Percentiles rank a stretch among this genome's conserved stretches.
Evolutionary conservation across 345 rosid genomes (phyloP).

Genomic region (Dimocarpus longan): DNA sequence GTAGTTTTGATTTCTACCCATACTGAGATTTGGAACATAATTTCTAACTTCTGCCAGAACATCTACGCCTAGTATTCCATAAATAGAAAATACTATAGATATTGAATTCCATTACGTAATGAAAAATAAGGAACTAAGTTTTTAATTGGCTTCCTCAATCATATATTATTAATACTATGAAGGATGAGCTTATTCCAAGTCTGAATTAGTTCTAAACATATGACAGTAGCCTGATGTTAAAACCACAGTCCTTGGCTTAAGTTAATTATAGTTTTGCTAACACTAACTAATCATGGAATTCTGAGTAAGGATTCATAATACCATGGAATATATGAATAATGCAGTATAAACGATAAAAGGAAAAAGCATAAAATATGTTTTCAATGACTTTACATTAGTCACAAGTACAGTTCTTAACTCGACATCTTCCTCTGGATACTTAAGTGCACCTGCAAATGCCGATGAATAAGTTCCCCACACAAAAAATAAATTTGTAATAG

Average conservation of each 20-base stretch:
- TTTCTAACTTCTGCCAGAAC: neutral
- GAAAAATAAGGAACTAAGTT: neutral
- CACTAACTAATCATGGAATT: neutral
- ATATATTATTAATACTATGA: neutral
- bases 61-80: neutral
- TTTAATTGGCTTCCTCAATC: too few species aligned
- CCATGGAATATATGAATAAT: conserved; percentile 7
- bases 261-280: neutral
- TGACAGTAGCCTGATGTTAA: neutral
- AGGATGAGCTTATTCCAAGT: neutral
- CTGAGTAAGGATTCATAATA: neutral
- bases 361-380: neutral
- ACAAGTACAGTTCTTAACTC: conserved; percentile 36
- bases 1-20: neutral
- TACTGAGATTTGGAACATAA: neutral
- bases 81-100: neutral
- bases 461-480: neutral
- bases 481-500: neutral
- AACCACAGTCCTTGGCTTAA: neutral
- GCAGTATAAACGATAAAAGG: neutral
- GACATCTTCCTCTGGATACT: conserved; percentile 24
- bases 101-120: neutral
- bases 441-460: conserved; percentile 29
- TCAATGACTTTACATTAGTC: conserved; percentile 33
- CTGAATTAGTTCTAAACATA: neutral